Evolutionary conservation across 441 rosid species (phyloP).

Genomic region (Manihot esculenta): DNA sequence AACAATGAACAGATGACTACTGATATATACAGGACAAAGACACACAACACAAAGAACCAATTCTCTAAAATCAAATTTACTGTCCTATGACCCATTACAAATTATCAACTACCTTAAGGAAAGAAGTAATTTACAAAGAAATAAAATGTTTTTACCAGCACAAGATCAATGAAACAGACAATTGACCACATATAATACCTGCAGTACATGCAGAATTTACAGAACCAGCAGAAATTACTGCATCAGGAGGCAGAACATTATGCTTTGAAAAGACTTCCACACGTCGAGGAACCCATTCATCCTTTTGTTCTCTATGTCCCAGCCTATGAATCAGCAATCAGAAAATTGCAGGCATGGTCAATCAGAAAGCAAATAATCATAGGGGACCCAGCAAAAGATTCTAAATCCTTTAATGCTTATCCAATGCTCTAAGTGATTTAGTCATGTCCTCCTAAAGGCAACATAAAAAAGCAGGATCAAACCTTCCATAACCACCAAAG

Average conservation of each 20-base stretch:
- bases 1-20: no score
- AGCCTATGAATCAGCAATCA: slow-evolving; percentile 51
- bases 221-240: slow-evolving; percentile 86
- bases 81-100: no score
- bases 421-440: neutral
- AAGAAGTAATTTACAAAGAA: no score
- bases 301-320: slow-evolving; percentile 99
- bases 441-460: neutral
- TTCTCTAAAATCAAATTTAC: neutral
- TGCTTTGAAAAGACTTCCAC: slow-evolving; percentile 73
- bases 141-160: neutral
- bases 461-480: neutral
- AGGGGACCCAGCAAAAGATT: neutral
- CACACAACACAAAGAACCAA: neutral
- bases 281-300: slow-evolving; percentile 97
- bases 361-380: neutral
- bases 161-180: neutral
- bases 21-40: neutral
- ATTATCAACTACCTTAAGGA: no score
- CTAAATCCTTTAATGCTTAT: neutral
- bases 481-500: slow-evolving; percentile 87
- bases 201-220: slow-evolving; percentile 91
- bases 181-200: slow-evolving; percentile 37
- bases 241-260: slow-evolving; percentile 74
- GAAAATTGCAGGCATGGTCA: slow-evolving; percentile 14